Evolutionary conservation across 257 asterid species (phyloP).

Genomic region (Parsonsia alboflavescens): DNA sequence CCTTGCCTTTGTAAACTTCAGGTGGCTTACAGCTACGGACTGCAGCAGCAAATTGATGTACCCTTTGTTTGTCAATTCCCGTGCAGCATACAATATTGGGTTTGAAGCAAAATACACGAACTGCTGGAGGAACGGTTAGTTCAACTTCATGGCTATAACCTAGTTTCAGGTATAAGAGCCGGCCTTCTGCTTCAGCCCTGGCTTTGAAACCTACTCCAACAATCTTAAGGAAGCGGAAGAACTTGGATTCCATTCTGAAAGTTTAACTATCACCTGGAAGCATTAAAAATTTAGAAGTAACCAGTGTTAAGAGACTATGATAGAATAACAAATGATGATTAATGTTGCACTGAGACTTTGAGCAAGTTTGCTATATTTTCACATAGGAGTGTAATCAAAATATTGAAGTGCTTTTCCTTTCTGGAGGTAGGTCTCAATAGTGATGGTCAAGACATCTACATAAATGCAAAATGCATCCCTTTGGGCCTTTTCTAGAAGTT

Average conservation of each 20-base stretch:
- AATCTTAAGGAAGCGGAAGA: conserved; percentile 36
- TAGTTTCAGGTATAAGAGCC: conserved; percentile 55
- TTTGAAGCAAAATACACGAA: conserved; percentile 61
- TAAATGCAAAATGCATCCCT: neutral
- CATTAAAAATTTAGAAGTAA: neutral
- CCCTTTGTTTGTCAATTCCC: conserved; percentile 62
- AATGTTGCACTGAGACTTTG: neutral
- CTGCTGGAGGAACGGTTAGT: conserved; percentile 55
- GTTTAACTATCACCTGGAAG: neutral
- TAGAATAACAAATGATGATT: neutral
- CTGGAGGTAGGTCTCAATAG: neutral
- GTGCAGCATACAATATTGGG: conserved; percentile 57
- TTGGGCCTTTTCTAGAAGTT: neutral
- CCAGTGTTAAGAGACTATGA: neutral
- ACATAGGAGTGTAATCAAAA: neutral
- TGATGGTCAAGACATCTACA: neutral
- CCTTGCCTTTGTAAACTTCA: conserved; percentile 65
- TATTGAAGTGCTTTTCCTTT: neutral
- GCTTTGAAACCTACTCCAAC: conserved; percentile 87
- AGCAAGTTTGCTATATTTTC: neutral
- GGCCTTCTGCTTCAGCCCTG: conserved; percentile 76
- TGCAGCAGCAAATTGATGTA: conserved; percentile 62
- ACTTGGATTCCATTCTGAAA: conserved; percentile 13
- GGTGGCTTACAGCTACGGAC: conserved; percentile 70
- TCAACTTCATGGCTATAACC: conserved; percentile 79